Base-by-base conservation (phyloP, 1,284 basidiomycete species). In the Naganishia cerealis region DNA sequence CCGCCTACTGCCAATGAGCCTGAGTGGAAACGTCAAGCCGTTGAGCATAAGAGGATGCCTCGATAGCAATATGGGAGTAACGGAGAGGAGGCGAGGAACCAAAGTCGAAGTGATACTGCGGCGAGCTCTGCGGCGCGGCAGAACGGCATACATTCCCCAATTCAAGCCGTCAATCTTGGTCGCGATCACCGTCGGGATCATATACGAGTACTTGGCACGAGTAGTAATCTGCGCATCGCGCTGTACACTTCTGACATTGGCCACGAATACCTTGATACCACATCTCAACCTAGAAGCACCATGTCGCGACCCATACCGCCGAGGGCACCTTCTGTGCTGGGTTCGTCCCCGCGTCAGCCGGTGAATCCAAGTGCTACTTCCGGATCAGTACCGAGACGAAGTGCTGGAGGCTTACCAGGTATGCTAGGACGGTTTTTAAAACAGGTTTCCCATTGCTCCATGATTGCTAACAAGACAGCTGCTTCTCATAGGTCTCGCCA, bases 271-370 rank as follows among this genome's bases (percentile, higher is more conserved):
- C 29, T 33, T 33, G 29, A 33, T 33, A 33, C 6, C 6, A 6
- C 43, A 18, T 7, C 2, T 7, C 43, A 58, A 58, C 38, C 29
- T 40, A 46, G 15, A 48, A 2, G 71, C 57, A 40, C 5, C 26
- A 80, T 80, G 79, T 79, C 79, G 8, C 73, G 78, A 71, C 78
- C 76, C 24, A 73, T 67, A 2, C 72, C 77, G 4, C 70, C 77
- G 8, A 72, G 77, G 39, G 71, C 75, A 1, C 68, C 68, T 18
- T 42, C 68, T 9, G 65, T 52, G 10, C 38, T 79, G 21, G 76
- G 76, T 26, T 72, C 73, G 4, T 66, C 71, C 15, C 36, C 58
- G 16, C 68, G 74, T 13, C 79, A 79, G 69, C 70, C 77, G 36
- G 59, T 39, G 15, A 67, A 69, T 33, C 54, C 67, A 18, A 72